Percentiles rank a stretch among this genome's conserved stretches.
phyloP scores from a whole-genome alignment of 257 asterid species.

The Petunia secreta region DNA sequence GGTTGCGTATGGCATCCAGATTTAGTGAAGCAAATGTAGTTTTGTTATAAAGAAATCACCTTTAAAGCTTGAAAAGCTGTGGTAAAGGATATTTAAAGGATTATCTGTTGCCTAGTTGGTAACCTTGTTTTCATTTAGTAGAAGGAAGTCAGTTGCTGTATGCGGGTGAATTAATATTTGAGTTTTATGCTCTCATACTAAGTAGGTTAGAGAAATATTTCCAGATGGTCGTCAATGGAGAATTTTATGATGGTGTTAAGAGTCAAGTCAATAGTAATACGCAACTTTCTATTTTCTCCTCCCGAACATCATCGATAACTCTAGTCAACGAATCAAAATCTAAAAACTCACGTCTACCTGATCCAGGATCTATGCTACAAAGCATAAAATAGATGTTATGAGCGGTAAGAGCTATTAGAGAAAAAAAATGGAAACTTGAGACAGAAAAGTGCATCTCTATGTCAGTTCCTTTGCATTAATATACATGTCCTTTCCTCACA shows the following conservation, averaged over 20 bases:
- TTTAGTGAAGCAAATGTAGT: not conserved
- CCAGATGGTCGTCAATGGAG: not conserved
- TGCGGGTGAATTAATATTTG: not conserved
- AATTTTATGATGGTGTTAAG: not conserved
- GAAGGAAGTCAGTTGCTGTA: not conserved
- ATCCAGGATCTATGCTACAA: not conserved
- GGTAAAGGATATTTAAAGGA: not conserved
- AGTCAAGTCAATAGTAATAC: not conserved
- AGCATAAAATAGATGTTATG: not conserved
- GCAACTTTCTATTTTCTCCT: not conserved
- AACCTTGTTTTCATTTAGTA: not conserved
- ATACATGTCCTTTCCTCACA: not conserved
- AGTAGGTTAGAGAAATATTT: not conserved
- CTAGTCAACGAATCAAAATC: not conserved
- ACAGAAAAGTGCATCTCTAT: conserved; percentile 5
- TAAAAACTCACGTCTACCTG: not conserved
- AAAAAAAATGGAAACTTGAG: not conserved
- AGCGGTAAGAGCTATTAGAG: not conserved
- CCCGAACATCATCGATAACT: not conserved
- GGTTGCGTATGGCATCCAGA: too few species aligned
- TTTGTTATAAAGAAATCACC: not conserved
- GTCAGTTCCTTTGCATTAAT: conserved; percentile 14
- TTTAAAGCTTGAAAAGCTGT: not conserved
- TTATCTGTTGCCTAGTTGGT: not conserved
- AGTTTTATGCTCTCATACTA: not conserved